Base-by-base conservation (phyloP, 1,284 basidiomycete species). In the Retiboletus flavoniger region DNA sequence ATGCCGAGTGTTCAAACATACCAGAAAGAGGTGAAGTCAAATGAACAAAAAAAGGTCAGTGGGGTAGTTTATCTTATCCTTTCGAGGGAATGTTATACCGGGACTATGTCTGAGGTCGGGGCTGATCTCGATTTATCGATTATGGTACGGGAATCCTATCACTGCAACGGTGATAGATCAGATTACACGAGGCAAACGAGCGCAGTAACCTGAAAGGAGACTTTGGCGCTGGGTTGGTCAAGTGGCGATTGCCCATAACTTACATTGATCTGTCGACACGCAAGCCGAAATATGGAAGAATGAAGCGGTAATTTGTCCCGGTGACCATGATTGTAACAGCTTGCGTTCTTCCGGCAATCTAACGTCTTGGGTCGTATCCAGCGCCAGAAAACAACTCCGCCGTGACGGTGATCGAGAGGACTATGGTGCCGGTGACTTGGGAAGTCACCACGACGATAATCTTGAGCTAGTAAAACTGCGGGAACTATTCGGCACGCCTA, bases 381-480 rank as follows among this genome's bases (percentile, higher is more conserved):
- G 44, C 38, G 21, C 51, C 42, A 51, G 32, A 41, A 32, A 47
- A 34, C 41, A 45, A 47, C 52, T 52, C 53, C 50, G 57, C 51
- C 47, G 14, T 36, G 46, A 50, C 32, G 35, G 55, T 40, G 63
- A 54, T 58, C 49, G 46, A 57, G 47, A 54, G 47, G 16, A 39
- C 32, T 39, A 43, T 17, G 19, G 14, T 50, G 6, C 43, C 68
- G 68, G 70, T 51, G 41, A 65, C 55, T 51, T 50, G 48, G 47
- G 10, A 60, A 62, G 45, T 66, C 19, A 46, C 66, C 70, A 55
- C 38, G 24, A 53, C 35, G 44, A 60, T 48, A 32, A 57, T 58
- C 55, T 55, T 36, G 32, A 19, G 21, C 21, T 7, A 47, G 47
- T 41, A 41, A 43, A 48, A 49, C 38, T 44, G 46, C 51, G 43